These are phyloP conservation scores for Termitomyces sp. DNA, from an alignment of 768 basidiomycete genomes.

Conservation along the genomic window DNA sequence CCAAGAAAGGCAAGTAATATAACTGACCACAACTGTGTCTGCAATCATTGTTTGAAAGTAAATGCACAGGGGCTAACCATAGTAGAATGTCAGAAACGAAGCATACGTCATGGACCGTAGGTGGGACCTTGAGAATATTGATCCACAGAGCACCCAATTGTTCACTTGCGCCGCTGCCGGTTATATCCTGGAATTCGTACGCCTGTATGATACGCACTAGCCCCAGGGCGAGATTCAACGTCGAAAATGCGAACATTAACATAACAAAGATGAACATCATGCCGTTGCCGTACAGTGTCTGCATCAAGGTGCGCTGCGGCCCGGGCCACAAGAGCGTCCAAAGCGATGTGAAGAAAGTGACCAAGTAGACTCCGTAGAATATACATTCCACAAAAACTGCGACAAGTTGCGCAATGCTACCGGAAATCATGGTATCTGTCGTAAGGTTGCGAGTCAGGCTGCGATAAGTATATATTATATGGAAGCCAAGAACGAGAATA, in stretches of 20 bases:
- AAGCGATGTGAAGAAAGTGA: not conserved
- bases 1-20: not conserved
- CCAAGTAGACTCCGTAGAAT: not conserved
- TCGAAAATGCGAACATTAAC: not conserved
- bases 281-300: not conserved
- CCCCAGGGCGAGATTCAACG: not conserved
- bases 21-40: not conserved
- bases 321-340: not conserved
- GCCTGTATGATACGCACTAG: not conserved
- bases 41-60: not conserved
- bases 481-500: not conserved
- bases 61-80: not conserved
- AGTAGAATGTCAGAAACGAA: not conserved
- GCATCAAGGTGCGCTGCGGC: not conserved
- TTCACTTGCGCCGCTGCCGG: not conserved
- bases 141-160: not conserved
- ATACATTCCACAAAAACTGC: not conserved
- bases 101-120: not conserved
- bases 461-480: not conserved
- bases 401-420: not conserved
- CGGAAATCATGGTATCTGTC: not conserved
- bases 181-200: not conserved
- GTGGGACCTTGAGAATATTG: not conserved
- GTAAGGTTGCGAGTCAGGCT: too few relatives aligned
- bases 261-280: not conserved